These are phyloP conservation scores for Lactifluus subvellereus DNA, from an alignment of 768 basidiomycete species.

Conservation along the genomic window DNA sequence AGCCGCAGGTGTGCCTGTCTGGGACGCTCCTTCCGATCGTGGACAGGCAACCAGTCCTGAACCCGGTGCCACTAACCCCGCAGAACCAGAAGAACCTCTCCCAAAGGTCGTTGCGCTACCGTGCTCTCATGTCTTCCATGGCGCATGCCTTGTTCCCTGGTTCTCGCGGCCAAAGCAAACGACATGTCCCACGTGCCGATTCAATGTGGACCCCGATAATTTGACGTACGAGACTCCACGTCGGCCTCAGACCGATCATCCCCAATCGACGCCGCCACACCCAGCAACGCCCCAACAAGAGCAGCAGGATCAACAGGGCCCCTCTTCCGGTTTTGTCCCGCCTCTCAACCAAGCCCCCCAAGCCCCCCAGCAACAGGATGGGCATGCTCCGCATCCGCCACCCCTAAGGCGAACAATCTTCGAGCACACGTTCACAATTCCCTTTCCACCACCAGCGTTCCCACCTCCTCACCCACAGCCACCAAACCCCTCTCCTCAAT, in stretches of 20 bases:
- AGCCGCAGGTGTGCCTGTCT: not conserved
- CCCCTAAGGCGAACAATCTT: conserved; percentile 11
- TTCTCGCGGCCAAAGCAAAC: conserved; percentile 73
- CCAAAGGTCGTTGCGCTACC: conserved; percentile 62
- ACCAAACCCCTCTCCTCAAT: conserved; percentile 1
- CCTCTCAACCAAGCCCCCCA: conserved; percentile 3
- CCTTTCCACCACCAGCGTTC: not conserved
- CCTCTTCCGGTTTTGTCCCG: not conserved
- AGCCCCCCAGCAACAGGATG: conserved; percentile 1
- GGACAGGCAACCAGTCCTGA: conserved; percentile 12
- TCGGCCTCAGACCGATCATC: conserved; percentile 8
- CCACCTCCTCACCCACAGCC: not conserved
- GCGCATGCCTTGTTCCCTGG: conserved; percentile 74
- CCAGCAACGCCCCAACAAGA: conserved; percentile 6
- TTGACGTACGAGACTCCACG: conserved; percentile 40
- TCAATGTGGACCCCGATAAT: conserved; percentile 76
- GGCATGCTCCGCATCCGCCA: not conserved
- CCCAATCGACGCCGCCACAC: conserved; percentile 16
- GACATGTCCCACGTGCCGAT: conserved; percentile 79
- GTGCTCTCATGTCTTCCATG: conserved; percentile 79
- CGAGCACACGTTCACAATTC: conserved; percentile 18
- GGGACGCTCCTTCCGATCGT: conserved; percentile 8
- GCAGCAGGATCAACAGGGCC: conserved; percentile 3
- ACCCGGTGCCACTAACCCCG: conserved; percentile 14
- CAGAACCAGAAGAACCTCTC: conserved; percentile 21